Evolutionary conservation across 495 filamentous ascomycete genomes (phyloP).

Genomic region (Chaetomium tenue): DNA sequence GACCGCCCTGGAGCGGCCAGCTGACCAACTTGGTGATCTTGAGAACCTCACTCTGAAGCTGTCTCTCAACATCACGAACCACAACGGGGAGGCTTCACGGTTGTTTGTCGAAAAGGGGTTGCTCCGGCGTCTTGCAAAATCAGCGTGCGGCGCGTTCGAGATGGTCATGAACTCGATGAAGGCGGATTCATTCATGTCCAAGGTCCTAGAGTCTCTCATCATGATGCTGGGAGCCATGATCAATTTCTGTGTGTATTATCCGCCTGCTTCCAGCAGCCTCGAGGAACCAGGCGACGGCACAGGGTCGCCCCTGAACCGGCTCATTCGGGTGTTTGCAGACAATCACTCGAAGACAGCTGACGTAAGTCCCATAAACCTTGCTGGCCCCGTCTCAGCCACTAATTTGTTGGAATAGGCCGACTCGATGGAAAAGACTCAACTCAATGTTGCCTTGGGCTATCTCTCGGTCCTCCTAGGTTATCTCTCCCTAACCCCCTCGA

Average conservation of each 20-base stretch:
- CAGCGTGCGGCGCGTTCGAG: slow-evolving; percentile 41
- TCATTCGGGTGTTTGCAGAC: slow-evolving; percentile 54
- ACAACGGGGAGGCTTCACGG: slow-evolving; percentile 64
- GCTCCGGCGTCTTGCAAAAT: slow-evolving; percentile 53
- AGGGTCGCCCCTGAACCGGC: slow-evolving; percentile 43
- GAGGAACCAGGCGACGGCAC: slow-evolving; percentile 31
- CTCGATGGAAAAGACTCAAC: slow-evolving; percentile 76
- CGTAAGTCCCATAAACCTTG: slow-evolving; percentile 38
- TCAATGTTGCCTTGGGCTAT: slow-evolving; percentile 89
- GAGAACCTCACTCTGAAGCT: slow-evolving; percentile 60
- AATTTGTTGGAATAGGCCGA: slow-evolving; percentile 57
- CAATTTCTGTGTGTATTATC: slow-evolving; percentile 80
- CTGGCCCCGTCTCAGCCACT: neutral
- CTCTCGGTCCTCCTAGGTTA: slow-evolving; percentile 81
- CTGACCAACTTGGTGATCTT: slow-evolving; percentile 35
- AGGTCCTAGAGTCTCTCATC: slow-evolving; percentile 66
- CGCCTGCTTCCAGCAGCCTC: slow-evolving; percentile 46
- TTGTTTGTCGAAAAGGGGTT: slow-evolving; percentile 59
- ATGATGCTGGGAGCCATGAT: slow-evolving; percentile 81
- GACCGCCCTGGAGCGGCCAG: slow-evolving; percentile 35
- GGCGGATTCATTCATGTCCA: slow-evolving; percentile 39
- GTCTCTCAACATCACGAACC: slow-evolving; percentile 84
- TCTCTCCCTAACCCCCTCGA: slow-evolving; percentile 61
- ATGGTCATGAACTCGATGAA: slow-evolving; percentile 46
- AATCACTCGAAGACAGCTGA: slow-evolving; percentile 50